Base-by-base conservation (phyloP, 352 stramenopile species). In the Phytophthora melonis region DNA sequence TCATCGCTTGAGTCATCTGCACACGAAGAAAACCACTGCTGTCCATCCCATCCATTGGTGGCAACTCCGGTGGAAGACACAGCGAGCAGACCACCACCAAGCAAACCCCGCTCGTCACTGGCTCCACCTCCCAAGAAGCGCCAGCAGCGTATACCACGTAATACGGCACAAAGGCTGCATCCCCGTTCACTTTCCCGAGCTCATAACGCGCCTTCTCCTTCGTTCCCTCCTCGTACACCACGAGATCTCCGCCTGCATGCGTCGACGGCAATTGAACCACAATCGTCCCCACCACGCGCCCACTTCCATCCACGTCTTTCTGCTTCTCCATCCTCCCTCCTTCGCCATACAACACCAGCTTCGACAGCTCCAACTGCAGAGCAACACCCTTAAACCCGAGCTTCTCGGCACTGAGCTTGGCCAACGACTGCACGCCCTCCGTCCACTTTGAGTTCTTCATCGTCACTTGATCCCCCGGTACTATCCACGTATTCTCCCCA, bases 381-480 rank as follows among this genome's bases (percentile, higher is more conserved):
- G 50, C 36, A 57, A 58, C 19, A 18, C 58, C 36, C 39, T 68
- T 45, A 25, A 67, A 68, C 2, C 66, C 66, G 36, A 67, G 30
- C n/a, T 72, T 66, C 18, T 66, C 47, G 14, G 47, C 65, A 14
- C 45, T 62, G 11, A 49, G 4, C 36, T 57, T 49, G 27, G 58
- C 32, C 50, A 73, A 43, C 8, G 21, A 32, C 3, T 73, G 16
- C 5, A 73, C 32, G 16, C 49, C 66, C 32, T 36, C 27, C 6
- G 30, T 39, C 66, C 66, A 73, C n/a, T 53, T 18, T 0, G 49
- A n/a, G 39, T 68, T 73, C 34, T 53, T 73, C 66, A 73, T 52
- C 34, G 23, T 25, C 23, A 25, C 23, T 25, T 25, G 23, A 25
- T 25, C 23, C 23, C 23, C 23, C 23, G 23, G 23, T 25, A 25